A percentile compares a stretch with the other conserved stretches of the same genome.
These are phyloP conservation scores for Tulasnella sp. DNA, from an alignment of 768 basidiomycete genomes.

Conservation along the genomic window DNA sequence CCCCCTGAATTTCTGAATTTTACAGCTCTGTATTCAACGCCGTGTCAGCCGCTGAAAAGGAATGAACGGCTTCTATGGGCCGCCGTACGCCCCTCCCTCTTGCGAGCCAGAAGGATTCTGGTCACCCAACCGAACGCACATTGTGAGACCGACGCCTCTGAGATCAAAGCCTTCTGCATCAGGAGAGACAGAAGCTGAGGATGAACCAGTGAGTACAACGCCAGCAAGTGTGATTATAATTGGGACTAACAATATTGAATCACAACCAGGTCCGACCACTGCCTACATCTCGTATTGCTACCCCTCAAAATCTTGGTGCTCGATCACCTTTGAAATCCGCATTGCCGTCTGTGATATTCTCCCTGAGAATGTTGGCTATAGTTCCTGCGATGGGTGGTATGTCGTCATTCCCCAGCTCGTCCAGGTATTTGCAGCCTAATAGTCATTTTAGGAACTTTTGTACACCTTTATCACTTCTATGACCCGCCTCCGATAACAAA, in stretches of 20 bases:
- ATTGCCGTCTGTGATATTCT: background rate
- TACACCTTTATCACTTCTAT: slow-evolving; percentile 45
- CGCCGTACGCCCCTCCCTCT: too few species aligned
- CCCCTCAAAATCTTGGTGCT: background rate
- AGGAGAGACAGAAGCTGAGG: slow-evolving; percentile 13
- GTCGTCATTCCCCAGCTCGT: background rate
- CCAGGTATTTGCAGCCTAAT: background rate
- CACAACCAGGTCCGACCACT: background rate
- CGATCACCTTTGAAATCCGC: too few species aligned
- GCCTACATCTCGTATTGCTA: slow-evolving; percentile 11
- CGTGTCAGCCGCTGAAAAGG: too few species aligned
- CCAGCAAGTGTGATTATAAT: background rate
- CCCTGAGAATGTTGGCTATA: slow-evolving; percentile 3
- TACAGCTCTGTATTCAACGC: too few species aligned
- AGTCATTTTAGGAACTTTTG: slow-evolving; percentile 46
- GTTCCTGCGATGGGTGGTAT: slow-evolving; percentile 16
- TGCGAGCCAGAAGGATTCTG: too few species aligned
- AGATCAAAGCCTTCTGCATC: background rate
- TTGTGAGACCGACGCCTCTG: too few species aligned
- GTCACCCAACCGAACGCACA: too few species aligned
- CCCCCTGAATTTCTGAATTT: too few species aligned
- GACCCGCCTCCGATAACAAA: slow-evolving; percentile 23
- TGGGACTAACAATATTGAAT: background rate
- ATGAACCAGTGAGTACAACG: slow-evolving; percentile 5
- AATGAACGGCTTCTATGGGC: too few species aligned